Evolutionary conservation across 78 protist genomes (phyloP).

Genomic region (Polysphondylium violaceum): DNA sequence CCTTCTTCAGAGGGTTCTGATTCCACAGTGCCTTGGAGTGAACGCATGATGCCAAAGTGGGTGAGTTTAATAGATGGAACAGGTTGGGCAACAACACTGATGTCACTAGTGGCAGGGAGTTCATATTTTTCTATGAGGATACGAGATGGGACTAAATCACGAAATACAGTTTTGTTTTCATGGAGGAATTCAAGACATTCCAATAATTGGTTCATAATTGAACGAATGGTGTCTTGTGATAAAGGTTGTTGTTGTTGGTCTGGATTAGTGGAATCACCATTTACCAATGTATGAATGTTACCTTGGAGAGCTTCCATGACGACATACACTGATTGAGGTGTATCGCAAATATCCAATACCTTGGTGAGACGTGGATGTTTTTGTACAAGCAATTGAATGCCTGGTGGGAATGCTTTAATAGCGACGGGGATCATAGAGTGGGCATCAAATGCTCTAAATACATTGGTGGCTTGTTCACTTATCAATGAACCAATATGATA

Average conservation of each 20-base stretch:
- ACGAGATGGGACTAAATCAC: conserved; percentile 50
- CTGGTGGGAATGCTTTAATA: conserved; percentile 59
- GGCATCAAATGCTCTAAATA: conserved; percentile 45
- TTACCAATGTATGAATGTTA: conserved; percentile 7
- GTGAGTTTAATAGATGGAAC: too few species aligned
- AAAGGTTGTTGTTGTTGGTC: conserved; percentile 1
- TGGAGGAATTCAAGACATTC: conserved; percentile 16
- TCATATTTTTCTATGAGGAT: too few species aligned
- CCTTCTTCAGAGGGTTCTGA: conserved; percentile 54
- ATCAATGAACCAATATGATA: conserved; percentile 52
- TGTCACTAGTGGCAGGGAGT: too few species aligned
- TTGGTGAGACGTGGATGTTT: conserved; percentile 1
- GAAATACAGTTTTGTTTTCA: conserved; percentile 4
- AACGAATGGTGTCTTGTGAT: neutral
- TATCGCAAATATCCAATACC: neutral
- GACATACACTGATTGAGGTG: conserved; percentile 44
- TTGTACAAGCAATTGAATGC: neutral
- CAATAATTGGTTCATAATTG: conserved; percentile 50
- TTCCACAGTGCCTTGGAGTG: conserved; percentile 35
- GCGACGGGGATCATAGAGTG: conserved; percentile 12
- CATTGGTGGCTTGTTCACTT: conserved; percentile 19
- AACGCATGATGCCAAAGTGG: conserved; percentile 60
- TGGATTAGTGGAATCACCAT: neutral
- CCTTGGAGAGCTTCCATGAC: conserved; percentile 14
- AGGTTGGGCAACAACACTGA: too few species aligned